Percentiles rank a stretch among this genome's conserved stretches.
phyloP scores from a whole-genome alignment of 441 rosid genomes.

The Viola pubescens region DNA sequence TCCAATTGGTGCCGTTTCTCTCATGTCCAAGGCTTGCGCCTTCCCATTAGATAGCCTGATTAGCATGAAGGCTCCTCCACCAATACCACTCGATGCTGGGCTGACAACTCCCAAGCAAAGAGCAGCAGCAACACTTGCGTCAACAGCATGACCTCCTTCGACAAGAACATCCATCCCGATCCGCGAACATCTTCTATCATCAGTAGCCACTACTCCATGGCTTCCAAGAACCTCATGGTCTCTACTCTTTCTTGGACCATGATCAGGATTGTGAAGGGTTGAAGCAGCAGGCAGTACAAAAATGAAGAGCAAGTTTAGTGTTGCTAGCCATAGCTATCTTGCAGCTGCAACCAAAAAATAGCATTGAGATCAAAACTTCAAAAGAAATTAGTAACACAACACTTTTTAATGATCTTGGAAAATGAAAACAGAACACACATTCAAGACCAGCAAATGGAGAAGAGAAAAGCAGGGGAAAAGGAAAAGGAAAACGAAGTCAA shows the following conservation, averaged over 20 bases:
- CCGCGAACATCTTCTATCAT: conserved; percentile 46
- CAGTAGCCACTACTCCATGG: conserved; percentile 51
- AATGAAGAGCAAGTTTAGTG: conserved; percentile 19
- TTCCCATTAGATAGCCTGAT: conserved; percentile 29
- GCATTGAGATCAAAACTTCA: too few species aligned
- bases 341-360: too few species aligned
- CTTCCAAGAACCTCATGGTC: conserved; percentile 26
- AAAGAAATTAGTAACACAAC: too few species aligned
- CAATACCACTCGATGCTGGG: conserved; percentile 58
- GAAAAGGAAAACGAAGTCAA: too few species aligned
- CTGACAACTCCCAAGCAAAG: conserved; percentile 55
- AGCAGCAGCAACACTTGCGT: conserved; percentile 45
- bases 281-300: conserved; percentile 21
- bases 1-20: conserved; percentile 48
- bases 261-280: conserved; percentile 5
- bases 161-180: conserved; percentile 38
- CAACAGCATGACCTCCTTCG: conserved; percentile 52
- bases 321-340: too few species aligned
- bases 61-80: conserved; percentile 57
- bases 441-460: too few species aligned
- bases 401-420: too few species aligned
- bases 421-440: too few species aligned
- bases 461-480: too few species aligned
- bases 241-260: conserved; percentile 8
- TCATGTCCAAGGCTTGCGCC: conserved; percentile 38